Percentiles rank a stretch among this genome's conserved stretches.
Evolutionary conservation across 2,329 filamentous ascomycete genomes (phyloP).

Genomic region (Daldinia eschscholtzii): DNA sequence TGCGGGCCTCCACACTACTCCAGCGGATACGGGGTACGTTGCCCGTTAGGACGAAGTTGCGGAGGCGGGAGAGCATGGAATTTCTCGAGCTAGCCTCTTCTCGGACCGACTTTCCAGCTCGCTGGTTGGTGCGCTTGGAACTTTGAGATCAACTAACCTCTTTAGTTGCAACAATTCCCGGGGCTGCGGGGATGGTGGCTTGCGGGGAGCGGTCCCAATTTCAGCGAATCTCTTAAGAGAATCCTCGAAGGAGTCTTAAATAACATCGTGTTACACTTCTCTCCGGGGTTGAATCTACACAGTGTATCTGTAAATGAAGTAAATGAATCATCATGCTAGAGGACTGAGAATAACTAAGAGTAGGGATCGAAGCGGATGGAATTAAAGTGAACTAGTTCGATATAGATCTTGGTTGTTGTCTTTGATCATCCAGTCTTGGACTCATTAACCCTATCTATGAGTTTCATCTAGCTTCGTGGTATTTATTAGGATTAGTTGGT

Average conservation of each 20-base stretch:
- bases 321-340: not conserved
- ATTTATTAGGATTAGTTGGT: not conserved
- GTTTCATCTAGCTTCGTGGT: not conserved
- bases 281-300: not conserved
- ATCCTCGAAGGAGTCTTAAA: not conserved
- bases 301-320: not conserved
- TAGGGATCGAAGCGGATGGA: not conserved
- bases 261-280: constrained; percentile 3
- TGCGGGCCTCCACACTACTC: constrained; percentile 32
- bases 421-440: not conserved
- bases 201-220: constrained; percentile 31
- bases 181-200: constrained; percentile 22
- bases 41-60: constrained; percentile 29
- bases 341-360: not conserved
- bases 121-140: constrained; percentile 38
- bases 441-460: not conserved
- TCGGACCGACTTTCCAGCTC: constrained; percentile 33
- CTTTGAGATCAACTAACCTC: constrained; percentile 28
- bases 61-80: constrained; percentile 26
- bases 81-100: constrained; percentile 22
- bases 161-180: constrained; percentile 27
- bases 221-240: constrained; percentile 18
- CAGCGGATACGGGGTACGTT: constrained; percentile 33
- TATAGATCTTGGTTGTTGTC: not conserved
- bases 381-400: not conserved